These are phyloP conservation scores for Ustilago loliicola DNA, from an alignment of 1,284 basidiomycete species.

Conservation along the genomic window DNA sequence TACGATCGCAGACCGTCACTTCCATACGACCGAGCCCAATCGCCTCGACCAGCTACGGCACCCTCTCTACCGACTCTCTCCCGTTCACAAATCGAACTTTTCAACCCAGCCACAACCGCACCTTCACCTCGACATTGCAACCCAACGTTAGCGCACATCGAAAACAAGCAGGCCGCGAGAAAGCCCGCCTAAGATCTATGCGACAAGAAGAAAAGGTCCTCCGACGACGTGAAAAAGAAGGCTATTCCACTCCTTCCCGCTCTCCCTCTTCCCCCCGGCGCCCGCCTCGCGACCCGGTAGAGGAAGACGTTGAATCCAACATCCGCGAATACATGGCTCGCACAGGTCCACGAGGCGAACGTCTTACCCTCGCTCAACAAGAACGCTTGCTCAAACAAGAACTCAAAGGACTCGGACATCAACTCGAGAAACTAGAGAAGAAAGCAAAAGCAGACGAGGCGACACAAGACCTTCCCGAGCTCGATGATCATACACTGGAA, in stretches of 20 bases:
- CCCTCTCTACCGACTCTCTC: neutral
- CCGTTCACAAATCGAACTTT: neutral
- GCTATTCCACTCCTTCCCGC: neutral
- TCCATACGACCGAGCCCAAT: neutral
- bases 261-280: neutral
- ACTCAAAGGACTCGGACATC: constrained; percentile 44
- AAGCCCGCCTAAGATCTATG: constrained; percentile 27
- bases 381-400: constrained; percentile 55
- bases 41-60: constrained; percentile 24
- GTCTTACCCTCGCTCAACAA: constrained; percentile 40
- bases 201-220: constrained; percentile 27
- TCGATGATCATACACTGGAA: constrained; percentile 63
- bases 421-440: constrained; percentile 53
- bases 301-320: constrained; percentile 31
- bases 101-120: neutral
- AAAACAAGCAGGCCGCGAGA: constrained; percentile 49
- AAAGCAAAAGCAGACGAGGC: constrained; percentile 49
- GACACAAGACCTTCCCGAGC: constrained; percentile 55
- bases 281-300: constrained; percentile 18
- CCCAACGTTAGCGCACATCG: constrained; percentile 35
- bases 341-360: constrained; percentile 41
- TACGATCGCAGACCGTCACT: constrained; percentile 4
- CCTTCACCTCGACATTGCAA: constrained; percentile 11
- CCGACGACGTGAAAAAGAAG: constrained; percentile 41
- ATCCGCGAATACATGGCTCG: constrained; percentile 50